Conservation (phyloP, 179 eudicot genomes). For the Spinacia oleracea region DNA sequence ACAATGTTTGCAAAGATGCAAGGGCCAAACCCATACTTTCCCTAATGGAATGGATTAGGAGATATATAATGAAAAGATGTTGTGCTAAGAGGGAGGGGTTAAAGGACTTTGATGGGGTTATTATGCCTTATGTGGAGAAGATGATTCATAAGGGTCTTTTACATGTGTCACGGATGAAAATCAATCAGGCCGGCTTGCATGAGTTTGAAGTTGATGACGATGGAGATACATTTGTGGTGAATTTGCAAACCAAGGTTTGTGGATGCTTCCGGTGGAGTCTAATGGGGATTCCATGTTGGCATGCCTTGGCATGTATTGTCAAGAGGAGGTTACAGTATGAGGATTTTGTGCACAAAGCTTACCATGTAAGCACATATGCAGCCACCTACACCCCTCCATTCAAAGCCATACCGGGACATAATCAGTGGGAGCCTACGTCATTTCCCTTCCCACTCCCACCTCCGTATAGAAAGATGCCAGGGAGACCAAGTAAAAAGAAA, state of each 20-base stretch:
- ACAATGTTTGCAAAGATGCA: background rate
- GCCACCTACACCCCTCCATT: background rate
- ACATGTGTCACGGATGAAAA: background rate
- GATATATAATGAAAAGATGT: background rate
- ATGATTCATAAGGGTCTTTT: background rate
- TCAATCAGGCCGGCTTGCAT: background rate
- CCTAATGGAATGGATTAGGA: conserved; percentile 19
- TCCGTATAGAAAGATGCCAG: too few relatives aligned
- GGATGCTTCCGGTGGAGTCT: background rate
- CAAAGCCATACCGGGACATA: background rate
- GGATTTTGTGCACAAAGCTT: background rate
- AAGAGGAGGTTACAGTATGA: background rate
- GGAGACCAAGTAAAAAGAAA: too few relatives aligned
- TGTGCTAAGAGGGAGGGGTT: background rate
- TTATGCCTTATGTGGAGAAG: background rate
- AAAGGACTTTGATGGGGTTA: background rate
- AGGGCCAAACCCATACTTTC: background rate
- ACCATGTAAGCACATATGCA: background rate
- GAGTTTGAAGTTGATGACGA: background rate
- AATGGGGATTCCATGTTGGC: conserved; percentile 4
- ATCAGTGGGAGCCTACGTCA: background rate
- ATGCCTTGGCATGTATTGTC: background rate
- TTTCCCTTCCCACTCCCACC: background rate
- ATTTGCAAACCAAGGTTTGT: background rate
- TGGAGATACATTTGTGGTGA: background rate